Evolutionary conservation across 2,329 filamentous ascomycete genomes (phyloP), one percentile per base, ranked within the genome.

Genomic region (Bipolaris zeicola): DNA sequence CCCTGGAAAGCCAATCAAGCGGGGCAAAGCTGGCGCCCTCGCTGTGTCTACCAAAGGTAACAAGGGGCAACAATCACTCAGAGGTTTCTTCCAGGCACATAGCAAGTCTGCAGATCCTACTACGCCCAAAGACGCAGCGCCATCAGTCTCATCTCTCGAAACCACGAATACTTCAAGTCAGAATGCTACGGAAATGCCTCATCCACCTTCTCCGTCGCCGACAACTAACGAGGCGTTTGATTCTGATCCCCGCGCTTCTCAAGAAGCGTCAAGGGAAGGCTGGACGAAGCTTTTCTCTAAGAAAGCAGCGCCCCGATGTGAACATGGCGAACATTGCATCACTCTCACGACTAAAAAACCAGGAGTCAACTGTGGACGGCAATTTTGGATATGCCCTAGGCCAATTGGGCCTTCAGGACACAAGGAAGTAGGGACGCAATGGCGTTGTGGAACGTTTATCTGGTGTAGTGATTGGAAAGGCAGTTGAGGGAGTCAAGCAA

Each of bases 281-380:
- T 98, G 95, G 95, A 88, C 87, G 4, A 92, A 89, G 71, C 81
- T 98, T 13, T 88, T 98, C 60, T 85, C 88, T 14, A 92, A 89
- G 73, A 87, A 89, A 54, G 79, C 85, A 1, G 82, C 86, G 1
- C 95, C 95, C 1, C 85, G 84, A 55, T 99, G 95, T 72, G 92
- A 97, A 66, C 95, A 99, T 70, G 82, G 87, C 50, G 93, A 98
- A 67, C 89, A 91, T 2, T 98, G 95, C 76, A 90, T 92, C 62
- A 91, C 83, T 62, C 79, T 94, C 49, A 84, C 88, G 16, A 96
- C 93, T 1, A 97, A 94, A 79, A 98, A 98, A 72, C 83, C 91
- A 0, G 95, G 95, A 1, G 79, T 91, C 61, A 99, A 98, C 69
- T 88, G 83, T 61, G 87, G 87, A 0, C 78, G 87, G 24, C 82